Conservation (phyloP, 2,329 filamentous ascomycete genomes). For the Cephalotrichum gorgonifer region DNA sequence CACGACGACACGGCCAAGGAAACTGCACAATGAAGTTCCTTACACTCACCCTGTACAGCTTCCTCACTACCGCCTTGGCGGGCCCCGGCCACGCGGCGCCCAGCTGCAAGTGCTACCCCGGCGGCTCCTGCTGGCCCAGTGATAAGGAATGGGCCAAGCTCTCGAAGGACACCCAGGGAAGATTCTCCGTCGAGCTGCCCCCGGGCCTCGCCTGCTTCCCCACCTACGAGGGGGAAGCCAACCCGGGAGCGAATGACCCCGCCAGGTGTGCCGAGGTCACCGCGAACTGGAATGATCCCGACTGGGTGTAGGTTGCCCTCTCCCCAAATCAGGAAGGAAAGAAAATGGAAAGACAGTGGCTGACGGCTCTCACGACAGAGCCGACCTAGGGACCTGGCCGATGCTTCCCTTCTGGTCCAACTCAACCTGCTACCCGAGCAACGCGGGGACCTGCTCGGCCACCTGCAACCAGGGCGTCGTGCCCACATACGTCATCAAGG, state of each 20-base stretch:
- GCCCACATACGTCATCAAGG: constrained; percentile 27
- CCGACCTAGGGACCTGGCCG: constrained; percentile 25
- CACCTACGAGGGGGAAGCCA: constrained; percentile 27
- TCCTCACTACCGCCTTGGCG: not conserved
- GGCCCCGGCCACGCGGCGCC: not conserved
- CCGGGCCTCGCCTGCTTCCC: constrained; percentile 41
- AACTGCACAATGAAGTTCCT: not conserved
- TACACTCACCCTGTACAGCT: not conserved
- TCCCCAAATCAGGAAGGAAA: not conserved
- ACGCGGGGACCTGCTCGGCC: constrained; percentile 17
- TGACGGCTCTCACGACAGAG: constrained; percentile 12
- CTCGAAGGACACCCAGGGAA: constrained; percentile 38
- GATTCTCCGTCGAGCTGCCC: constrained; percentile 40
- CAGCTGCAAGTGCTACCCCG: constrained; percentile 35
- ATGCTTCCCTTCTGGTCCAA: constrained; percentile 28
- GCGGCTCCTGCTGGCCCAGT: constrained; percentile 42
- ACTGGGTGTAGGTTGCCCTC: constrained; percentile 2
- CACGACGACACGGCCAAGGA: not conserved
- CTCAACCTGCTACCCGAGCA: constrained; percentile 26
- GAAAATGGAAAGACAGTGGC: too few relatives aligned
- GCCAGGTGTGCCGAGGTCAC: constrained; percentile 26
- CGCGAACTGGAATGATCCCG: constrained; percentile 17
- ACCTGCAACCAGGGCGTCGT: constrained; percentile 33
- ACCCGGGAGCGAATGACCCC: not conserved
- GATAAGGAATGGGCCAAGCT: constrained; percentile 33